phyloP scores from a whole-genome alignment of 495 filamentous ascomycete species.

The Penicillium desertorum region DNA sequence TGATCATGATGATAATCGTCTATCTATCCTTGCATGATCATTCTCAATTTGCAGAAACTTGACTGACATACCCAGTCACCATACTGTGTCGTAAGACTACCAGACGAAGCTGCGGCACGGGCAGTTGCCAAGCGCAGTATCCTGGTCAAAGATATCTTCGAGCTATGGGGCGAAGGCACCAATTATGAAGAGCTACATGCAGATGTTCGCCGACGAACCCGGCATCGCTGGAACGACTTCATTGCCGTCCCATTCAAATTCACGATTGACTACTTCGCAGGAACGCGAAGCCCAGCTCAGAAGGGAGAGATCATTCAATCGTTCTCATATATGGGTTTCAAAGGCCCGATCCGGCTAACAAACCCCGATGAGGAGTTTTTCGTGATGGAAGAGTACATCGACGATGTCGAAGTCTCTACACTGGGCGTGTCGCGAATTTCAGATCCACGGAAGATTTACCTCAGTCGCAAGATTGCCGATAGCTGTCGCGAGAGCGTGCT shows the following conservation, averaged over 20 bases:
- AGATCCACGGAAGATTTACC: constrained; percentile 62
- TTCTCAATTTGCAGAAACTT: background rate
- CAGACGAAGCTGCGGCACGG: constrained; percentile 62
- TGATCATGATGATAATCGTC: background rate
- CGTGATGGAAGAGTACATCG: constrained; percentile 76
- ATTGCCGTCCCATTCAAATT: constrained; percentile 70
- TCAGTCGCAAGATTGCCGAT: constrained; percentile 66
- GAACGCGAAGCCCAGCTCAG: constrained; percentile 56
- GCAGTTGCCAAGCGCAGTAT: constrained; percentile 72
- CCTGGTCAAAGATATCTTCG: constrained; percentile 76
- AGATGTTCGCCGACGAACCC: constrained; percentile 55
- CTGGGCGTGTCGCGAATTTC: constrained; percentile 24
- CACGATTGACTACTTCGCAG: constrained; percentile 72
- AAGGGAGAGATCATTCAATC: constrained; percentile 73
- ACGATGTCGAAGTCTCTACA: constrained; percentile 33
- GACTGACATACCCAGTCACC: constrained; percentile 63
- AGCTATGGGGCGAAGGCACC: constrained; percentile 78
- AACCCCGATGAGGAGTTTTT: constrained; percentile 69
- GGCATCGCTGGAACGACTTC: constrained; percentile 66
- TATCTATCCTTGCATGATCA: background rate
- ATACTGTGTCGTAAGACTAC: constrained; percentile 74
- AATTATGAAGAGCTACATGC: constrained; percentile 68
- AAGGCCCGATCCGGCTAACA: constrained; percentile 72
- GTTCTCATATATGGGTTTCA: constrained; percentile 75
- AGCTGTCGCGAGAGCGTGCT: constrained; percentile 65